phyloP scores from a whole-genome alignment of 768 basidiomycete genomes.

The Mrakia gelida region DNA sequence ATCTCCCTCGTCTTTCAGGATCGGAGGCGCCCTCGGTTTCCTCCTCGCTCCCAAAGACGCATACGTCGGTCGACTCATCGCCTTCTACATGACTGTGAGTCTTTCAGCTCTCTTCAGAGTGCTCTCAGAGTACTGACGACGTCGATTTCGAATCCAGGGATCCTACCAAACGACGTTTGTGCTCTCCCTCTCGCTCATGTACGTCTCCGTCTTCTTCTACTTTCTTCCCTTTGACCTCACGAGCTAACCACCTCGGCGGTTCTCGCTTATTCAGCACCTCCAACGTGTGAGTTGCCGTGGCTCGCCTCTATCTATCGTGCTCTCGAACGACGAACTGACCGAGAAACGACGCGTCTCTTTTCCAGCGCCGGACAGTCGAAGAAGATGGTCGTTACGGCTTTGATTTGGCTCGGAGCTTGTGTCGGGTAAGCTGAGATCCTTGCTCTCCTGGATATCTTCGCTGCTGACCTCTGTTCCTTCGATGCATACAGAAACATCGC shows the following conservation, averaged over 20 bases:
- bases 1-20: constrained; percentile 34
- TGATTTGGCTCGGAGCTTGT: constrained; percentile 11
- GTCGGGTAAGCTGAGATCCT: neutral
- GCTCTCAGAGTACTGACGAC: too few species aligned
- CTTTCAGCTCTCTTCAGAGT: neutral
- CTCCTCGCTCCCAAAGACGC: constrained; percentile 42
- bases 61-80: constrained; percentile 43
- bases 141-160: constrained; percentile 7
- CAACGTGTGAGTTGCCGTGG: neutral
- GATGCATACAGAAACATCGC: neutral
- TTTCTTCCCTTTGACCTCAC: too few species aligned
- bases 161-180: constrained; percentile 44
- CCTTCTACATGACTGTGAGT: constrained; percentile 41
- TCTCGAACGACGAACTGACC: neutral
- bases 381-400: constrained; percentile 11
- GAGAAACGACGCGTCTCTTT: neutral
- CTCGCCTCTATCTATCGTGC: too few species aligned
- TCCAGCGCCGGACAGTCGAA: constrained; percentile 6
- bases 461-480: neutral
- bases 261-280: too few species aligned
- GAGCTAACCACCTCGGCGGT: too few species aligned
- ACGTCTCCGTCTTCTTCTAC: neutral
- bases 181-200: constrained; percentile 36
- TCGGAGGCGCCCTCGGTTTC: constrained; percentile 44
- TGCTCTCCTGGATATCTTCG: neutral